Conservation (phyloP, 352 stramenopile species). For the Phytophthora fragariae region DNA sequence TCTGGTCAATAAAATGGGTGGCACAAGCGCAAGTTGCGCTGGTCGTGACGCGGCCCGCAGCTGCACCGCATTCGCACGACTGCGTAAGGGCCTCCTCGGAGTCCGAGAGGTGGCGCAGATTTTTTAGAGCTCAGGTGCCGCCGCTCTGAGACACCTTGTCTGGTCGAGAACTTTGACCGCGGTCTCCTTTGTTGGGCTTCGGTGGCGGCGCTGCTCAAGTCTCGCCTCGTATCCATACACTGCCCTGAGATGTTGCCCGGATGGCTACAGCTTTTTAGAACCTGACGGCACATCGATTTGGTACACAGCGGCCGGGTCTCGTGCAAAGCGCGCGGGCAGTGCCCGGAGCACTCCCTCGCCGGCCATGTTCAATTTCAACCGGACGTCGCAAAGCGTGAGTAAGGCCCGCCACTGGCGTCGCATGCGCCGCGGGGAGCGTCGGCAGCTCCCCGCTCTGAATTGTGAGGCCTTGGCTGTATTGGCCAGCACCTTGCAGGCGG, state of each 20-base stretch:
- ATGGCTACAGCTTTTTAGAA: constrained; percentile 26
- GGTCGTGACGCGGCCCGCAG: too few relatives aligned
- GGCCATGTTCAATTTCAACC: constrained; percentile 36
- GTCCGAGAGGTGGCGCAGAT: neutral
- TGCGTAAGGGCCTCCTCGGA: too few relatives aligned
- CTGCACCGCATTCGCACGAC: neutral
- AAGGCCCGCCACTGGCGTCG: constrained; percentile 11
- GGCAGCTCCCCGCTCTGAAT: neutral
- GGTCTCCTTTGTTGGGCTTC: neutral
- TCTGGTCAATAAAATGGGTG: too few relatives aligned
- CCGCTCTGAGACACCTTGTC: constrained; percentile 29
- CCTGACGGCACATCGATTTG: neutral
- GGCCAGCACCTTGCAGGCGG: too few relatives aligned
- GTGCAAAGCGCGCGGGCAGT: neutral
- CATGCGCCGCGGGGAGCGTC: constrained; percentile 1
- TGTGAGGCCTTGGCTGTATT: neutral
- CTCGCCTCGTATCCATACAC: too few relatives aligned
- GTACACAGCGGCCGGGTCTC: constrained; percentile 11
- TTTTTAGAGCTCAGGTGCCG: constrained; percentile 17
- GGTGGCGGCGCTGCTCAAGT: too few relatives aligned
- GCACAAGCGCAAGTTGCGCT: too few relatives aligned
- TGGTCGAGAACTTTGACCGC: constrained; percentile 14
- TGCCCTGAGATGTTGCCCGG: neutral
- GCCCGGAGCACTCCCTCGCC: constrained; percentile 7
- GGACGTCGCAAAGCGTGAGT: constrained; percentile 19